Evolutionary conservation across 352 stramenopile species (phyloP).

Genomic region (Peronospora farinosa): DNA sequence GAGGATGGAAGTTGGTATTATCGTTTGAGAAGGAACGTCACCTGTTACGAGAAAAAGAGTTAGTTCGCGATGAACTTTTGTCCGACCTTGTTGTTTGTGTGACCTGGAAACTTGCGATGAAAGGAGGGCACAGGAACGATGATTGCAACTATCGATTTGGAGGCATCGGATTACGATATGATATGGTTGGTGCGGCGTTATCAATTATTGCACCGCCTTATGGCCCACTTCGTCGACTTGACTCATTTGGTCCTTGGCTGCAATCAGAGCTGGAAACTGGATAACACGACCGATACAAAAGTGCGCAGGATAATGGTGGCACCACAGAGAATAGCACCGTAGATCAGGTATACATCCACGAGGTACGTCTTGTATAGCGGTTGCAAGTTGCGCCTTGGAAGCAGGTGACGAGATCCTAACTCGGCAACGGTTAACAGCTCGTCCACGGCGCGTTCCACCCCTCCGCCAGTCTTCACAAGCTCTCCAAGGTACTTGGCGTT

Average conservation of each 20-base stretch:
- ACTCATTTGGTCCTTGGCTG: slow-evolving; percentile 8
- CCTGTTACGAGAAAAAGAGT: slow-evolving; percentile 1
- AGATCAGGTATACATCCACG: slow-evolving; percentile 83
- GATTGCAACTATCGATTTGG: slow-evolving; percentile 7
- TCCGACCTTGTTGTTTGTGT: slow-evolving; percentile 4
- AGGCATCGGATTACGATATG: slow-evolving; percentile 9
- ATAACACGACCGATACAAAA: slow-evolving; percentile 59
- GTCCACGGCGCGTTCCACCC: slow-evolving; percentile 44
- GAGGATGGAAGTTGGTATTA: slow-evolving; percentile 1
- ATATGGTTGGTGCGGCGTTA: not conserved
- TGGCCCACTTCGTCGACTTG: slow-evolving; percentile 11
- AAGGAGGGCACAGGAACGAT: slow-evolving; percentile 2
- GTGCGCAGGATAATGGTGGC: slow-evolving; percentile 78
- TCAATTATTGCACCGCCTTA: slow-evolving; percentile 23
- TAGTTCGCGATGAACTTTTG: not conserved
- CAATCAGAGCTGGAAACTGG: slow-evolving; percentile 48
- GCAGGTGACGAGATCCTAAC: slow-evolving; percentile 43
- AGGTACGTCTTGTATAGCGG: slow-evolving; percentile 80
- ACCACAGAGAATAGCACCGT: slow-evolving; percentile 74
- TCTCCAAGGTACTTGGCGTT: slow-evolving; percentile 47
- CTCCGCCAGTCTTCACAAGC: slow-evolving; percentile 55
- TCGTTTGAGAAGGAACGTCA: not conserved
- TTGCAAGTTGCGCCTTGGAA: slow-evolving; percentile 54
- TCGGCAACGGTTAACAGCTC: slow-evolving; percentile 48
- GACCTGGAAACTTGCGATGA: slow-evolving; percentile 3